phyloP scores from a whole-genome alignment of 208 protist species.

The Trypanosoma lewisi region DNA sequence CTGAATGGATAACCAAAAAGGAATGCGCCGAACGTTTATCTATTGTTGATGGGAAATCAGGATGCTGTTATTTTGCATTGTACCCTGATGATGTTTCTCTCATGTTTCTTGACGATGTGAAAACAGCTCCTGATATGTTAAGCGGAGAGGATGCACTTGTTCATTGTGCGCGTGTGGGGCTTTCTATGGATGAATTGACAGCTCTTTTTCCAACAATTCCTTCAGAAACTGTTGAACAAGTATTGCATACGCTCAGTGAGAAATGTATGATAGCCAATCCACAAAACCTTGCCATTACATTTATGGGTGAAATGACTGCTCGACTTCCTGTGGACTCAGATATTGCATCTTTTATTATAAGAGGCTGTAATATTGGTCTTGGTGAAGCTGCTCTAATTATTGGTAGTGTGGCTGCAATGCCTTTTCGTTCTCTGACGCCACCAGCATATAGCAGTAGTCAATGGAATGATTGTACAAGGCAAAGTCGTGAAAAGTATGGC shows the following conservation, averaged over 20 bases:
- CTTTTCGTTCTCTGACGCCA: slow-evolving; percentile 39
- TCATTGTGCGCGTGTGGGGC: slow-evolving; percentile 56
- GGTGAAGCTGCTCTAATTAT: slow-evolving; percentile 65
- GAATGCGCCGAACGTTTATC: slow-evolving; percentile 63
- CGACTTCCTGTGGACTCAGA: slow-evolving; percentile 77
- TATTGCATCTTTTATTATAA: slow-evolving; percentile 69
- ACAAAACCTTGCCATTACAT: slow-evolving; percentile 58
- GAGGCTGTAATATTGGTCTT: slow-evolving; percentile 73
- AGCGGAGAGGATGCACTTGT: slow-evolving; percentile 74
- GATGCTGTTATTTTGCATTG: slow-evolving; percentile 66
- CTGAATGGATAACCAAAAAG: slow-evolving; percentile 69
- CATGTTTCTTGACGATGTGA: slow-evolving; percentile 40
- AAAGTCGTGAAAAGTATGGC: slow-evolving; percentile 64
- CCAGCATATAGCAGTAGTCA: slow-evolving; percentile 24
- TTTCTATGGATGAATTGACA: slow-evolving; percentile 17
- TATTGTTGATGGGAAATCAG: slow-evolving; percentile 35
- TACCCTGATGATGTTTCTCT: slow-evolving; percentile 53
- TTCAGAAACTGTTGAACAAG: slow-evolving; percentile 56
- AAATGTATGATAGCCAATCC: slow-evolving; percentile 66
- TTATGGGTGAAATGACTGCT: slow-evolving; percentile 75
- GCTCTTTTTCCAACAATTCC: slow-evolving; percentile 51
- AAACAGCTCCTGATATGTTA: slow-evolving; percentile 29
- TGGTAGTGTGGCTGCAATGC: slow-evolving; percentile 59
- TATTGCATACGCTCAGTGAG: slow-evolving; percentile 68
- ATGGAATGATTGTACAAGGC: slow-evolving; percentile 40